Evolutionary conservation across 106 monocot species (phyloP), one percentile per base, ranked within the genome.

Genomic region (Chionographis japonica): DNA sequence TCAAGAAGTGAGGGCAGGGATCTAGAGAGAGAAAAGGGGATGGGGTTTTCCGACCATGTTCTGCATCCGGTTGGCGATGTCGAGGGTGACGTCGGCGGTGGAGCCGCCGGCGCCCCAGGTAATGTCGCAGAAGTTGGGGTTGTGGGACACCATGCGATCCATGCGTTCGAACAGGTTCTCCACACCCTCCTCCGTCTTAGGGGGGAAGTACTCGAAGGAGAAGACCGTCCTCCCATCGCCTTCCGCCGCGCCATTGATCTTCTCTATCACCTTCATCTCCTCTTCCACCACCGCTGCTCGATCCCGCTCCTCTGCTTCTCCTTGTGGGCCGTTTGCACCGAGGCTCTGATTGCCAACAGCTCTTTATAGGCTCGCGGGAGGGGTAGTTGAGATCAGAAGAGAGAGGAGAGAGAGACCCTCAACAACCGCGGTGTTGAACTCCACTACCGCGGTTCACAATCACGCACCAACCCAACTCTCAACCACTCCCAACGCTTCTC

Each of bases 131-230:
- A 94, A 90, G 65, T 78, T 35, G 2, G 94, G 94, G 69, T 83
- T 84, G 80, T 94, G 84, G 19, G 84, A 46, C 36, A 94, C 90
- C 94, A 94, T 90, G 4, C 85, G 81, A 17, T 87, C 94, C 90
- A 94, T 94, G 35, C 86, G 73, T 62, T 94, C 87, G 87, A 94
- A 94, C 37, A 90, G 82, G 69, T 94, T 94, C 79, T 94, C 90
- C 19, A 87, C 82, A 2, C 87, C 94, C 19, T 90, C 90, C 54
- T 87, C 87, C 50, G 90, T 94, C 75, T 85, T 90, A 8, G 94
- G 94, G 0, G 94, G 90, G 79, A 94, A 94, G 73, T 61, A 94
- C 90, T 94, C 94, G 79, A 94, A 94, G 54, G 94, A 94, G 87
- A 94, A 94, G 56, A 87, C 77, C 60, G 89, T 79, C 72, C 78